Evolutionary conservation across 768 basidiomycete genomes (phyloP).

Genomic region (Panaeolus papilionaceus): DNA sequence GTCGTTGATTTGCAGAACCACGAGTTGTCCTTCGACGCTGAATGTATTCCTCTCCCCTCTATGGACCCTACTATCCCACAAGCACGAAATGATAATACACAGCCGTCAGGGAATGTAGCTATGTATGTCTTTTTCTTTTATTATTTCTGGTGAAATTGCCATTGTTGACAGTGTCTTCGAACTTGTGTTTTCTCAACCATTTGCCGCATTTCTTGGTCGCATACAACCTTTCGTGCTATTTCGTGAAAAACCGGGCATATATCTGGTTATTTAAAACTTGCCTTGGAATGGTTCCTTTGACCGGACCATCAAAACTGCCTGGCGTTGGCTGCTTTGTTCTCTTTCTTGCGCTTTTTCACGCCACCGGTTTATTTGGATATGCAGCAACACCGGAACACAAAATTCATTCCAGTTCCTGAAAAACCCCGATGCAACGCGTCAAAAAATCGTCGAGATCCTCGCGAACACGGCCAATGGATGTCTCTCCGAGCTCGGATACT

Average conservation of each 20-base stretch:
- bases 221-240: background rate
- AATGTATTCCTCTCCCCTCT: constrained; percentile 4
- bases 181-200: background rate
- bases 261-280: background rate
- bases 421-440: constrained; percentile 32
- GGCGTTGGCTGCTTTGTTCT: background rate
- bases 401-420: background rate
- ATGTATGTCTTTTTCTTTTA: background rate
- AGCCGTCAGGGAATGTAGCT: background rate
- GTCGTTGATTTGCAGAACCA: background rate
- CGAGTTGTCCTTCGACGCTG: background rate
- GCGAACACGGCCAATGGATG: constrained; percentile 51
- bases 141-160: background rate
- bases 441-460: constrained; percentile 50
- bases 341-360: background rate
- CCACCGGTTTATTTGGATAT: background rate
- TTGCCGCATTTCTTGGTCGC: background rate
- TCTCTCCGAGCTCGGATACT: constrained; percentile 53
- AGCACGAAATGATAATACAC: constrained; percentile 1
- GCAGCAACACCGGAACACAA: background rate
- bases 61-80: constrained; percentile 1
- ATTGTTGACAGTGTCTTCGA: background rate
- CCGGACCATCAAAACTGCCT: background rate
- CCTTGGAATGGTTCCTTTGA: background rate
- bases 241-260: background rate